Evolutionary conservation across 495 filamentous ascomycete species (phyloP).

Genomic region (Penicillium pancosmium): DNA sequence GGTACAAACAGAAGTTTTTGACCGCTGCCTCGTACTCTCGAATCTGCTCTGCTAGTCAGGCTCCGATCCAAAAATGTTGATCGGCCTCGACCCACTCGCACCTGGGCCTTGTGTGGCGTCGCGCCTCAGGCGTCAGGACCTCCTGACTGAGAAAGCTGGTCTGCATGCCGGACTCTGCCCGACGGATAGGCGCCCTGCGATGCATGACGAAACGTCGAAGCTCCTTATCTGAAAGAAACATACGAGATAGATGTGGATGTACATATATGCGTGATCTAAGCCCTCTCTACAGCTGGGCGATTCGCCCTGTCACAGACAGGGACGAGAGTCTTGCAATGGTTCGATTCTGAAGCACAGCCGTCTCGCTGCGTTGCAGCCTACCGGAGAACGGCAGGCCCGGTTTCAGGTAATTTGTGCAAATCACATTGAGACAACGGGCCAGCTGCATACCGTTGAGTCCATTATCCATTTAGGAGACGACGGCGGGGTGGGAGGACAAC

Average conservation of each 20-base stretch:
- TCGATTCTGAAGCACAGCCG: slow-evolving; percentile 20
- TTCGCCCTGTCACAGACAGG: slow-evolving; percentile 20
- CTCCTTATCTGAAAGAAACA: neutral
- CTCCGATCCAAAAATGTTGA: slow-evolving; percentile 15
- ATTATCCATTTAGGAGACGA: neutral
- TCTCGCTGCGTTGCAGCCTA: slow-evolving; percentile 21
- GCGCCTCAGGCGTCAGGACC: slow-evolving; percentile 26
- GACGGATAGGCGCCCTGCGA: slow-evolving; percentile 4
- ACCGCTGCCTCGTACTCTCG: neutral
- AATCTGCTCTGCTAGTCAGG: neutral
- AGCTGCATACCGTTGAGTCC: slow-evolving; percentile 3
- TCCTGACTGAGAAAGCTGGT: slow-evolving; percentile 6
- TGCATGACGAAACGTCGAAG: slow-evolving; percentile 11
- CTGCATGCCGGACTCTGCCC: neutral
- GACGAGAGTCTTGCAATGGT: slow-evolving; percentile 7
- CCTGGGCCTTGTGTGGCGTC: slow-evolving; percentile 31
- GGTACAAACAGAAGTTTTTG: neutral
- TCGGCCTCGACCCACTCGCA: slow-evolving; percentile 24
- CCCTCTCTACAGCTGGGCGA: neutral
- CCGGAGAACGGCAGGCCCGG: slow-evolving; percentile 22
- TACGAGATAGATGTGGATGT: neutral
- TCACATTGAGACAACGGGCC: slow-evolving; percentile 5
- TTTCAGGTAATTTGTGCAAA: slow-evolving; percentile 19
- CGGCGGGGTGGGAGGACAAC: neutral
- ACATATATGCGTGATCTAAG: neutral